Conservation (phyloP, 2,329 filamentous ascomycete genomes). For the Aureobasidium mangrovei region DNA sequence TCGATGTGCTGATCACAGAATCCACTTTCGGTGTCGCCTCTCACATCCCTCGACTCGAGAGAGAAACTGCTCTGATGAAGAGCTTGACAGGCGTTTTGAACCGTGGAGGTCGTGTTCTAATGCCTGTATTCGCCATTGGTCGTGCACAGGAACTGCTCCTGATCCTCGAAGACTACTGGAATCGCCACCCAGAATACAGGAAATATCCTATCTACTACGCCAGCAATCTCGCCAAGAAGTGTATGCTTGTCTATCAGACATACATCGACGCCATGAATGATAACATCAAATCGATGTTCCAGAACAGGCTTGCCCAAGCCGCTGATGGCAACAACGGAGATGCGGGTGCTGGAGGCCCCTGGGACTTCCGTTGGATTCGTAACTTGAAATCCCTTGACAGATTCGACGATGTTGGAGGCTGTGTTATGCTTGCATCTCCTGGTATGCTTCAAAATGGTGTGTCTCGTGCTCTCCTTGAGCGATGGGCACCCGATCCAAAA, state of each 20-base stretch:
- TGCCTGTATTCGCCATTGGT: constrained; percentile 92
- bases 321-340: constrained; percentile 56
- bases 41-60: constrained; percentile 80
- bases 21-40: constrained; percentile 95
- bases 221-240: constrained; percentile 86
- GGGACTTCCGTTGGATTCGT: constrained; percentile 93
- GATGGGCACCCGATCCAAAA: constrained; percentile 92
- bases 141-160: constrained; percentile 87
- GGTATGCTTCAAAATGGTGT: constrained; percentile 98
- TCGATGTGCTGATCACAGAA: constrained; percentile 95
- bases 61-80: constrained; percentile 91
- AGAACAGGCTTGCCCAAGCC: constrained; percentile 81
- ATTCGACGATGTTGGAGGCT: constrained; percentile 91
- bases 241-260: constrained; percentile 98
- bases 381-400: constrained; percentile 87
- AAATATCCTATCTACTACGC: constrained; percentile 96
- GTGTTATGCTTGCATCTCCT: constrained; percentile 93
- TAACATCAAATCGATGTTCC: constrained; percentile 93
- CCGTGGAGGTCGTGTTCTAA: constrained; percentile 80
- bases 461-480: constrained; percentile 81
- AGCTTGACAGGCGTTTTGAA: constrained; percentile 86
- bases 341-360: constrained; percentile 58
- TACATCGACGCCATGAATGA: constrained; percentile 99
- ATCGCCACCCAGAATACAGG: constrained; percentile 76
- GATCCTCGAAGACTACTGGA: constrained; percentile 96